Base-by-base conservation (phyloP, 148 eudicot species). In the Spergularia marina region DNA sequence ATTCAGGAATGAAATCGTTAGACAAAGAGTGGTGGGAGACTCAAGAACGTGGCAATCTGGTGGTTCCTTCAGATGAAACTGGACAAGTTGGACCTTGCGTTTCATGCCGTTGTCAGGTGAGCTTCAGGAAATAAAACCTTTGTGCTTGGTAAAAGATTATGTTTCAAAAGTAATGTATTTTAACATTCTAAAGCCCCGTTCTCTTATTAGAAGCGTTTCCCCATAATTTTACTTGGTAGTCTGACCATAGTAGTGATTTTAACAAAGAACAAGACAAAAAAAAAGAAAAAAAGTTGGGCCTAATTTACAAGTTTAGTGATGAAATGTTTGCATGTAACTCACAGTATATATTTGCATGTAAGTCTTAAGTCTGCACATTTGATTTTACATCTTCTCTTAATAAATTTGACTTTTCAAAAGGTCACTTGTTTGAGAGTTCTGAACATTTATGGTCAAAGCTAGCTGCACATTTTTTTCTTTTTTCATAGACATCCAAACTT, bases 41-140 rank as follows among this genome's bases (percentile, higher is more conserved):
- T 58, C 95, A 90, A 83, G 97, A 94, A 73, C 86, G 92, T 70
- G 97, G 92, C 56, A 76, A 53, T 84, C 88, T 81, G 61, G 88
- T 89, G 83, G 94, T 86, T 83, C 83, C 93, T 76, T 78, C 87
- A 30, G 89, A 86, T 85, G 98, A 94, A 91, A 82, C 88, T 74
- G 97, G 96, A 65, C 93, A 94, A 85, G 97, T 91, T 70, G 98
- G 98, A 72, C 98, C 98, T 21, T 88, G 97, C 77, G 90, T 87
- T 65, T 75, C 93, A 67, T 94, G 98, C 80, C 92, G 88, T 72
- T 94, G 98, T 83, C 98, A 94, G 93, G 98, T 91, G 68, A 80
- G 88, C 72, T 55, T 5, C 34, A 40, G 16, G 54, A 49, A 16
- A 7, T 40, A 11, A 47, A 36, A 54, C 36, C 36, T 30, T 30